Conservation (phyloP, 2,329 filamentous ascomycete species). For the Arachnopeziza araneosa region DNA sequence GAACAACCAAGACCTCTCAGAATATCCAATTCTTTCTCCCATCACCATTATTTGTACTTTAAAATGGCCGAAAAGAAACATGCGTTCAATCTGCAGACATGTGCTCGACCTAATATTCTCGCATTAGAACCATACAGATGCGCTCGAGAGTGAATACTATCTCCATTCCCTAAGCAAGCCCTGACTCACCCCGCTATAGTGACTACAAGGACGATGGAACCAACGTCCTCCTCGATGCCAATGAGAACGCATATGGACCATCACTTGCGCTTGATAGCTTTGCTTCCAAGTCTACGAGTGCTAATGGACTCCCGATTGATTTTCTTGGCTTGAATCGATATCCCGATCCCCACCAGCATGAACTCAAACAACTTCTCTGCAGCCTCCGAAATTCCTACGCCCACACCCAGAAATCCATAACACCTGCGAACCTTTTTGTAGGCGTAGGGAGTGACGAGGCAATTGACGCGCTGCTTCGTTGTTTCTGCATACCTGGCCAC, state of each 20-base stretch:
- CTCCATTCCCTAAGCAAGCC: conserved; percentile 4
- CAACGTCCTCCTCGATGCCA: conserved; percentile 93
- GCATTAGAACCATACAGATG: conserved; percentile 74
- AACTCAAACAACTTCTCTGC: conserved; percentile 84
- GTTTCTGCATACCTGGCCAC: conserved; percentile 80
- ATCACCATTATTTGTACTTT: neutral
- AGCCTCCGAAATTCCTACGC: conserved; percentile 77
- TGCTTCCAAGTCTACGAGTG: conserved; percentile 33
- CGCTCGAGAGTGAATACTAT: conserved; percentile 64
- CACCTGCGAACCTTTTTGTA: conserved; percentile 82
- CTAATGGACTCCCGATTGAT: conserved; percentile 57
- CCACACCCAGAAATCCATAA: conserved; percentile 69
- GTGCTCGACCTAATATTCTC: conserved; percentile 72
- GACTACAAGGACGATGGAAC: conserved; percentile 99
- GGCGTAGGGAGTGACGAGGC: conserved; percentile 96
- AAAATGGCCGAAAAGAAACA: conserved; percentile 37
- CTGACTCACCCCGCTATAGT: conserved; percentile 44
- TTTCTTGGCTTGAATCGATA: conserved; percentile 85
- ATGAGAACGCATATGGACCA: conserved; percentile 94
- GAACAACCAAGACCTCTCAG: neutral
- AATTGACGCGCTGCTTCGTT: conserved; percentile 88
- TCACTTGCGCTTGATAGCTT: conserved; percentile 53
- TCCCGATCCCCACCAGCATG: conserved; percentile 88
- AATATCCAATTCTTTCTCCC: neutral
- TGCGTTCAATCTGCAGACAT: conserved; percentile 67